Evolutionary conservation across 495 filamentous ascomycete species (phyloP), one percentile per base, ranked within the genome.

Genomic region (Copromyces sp.): DNA sequence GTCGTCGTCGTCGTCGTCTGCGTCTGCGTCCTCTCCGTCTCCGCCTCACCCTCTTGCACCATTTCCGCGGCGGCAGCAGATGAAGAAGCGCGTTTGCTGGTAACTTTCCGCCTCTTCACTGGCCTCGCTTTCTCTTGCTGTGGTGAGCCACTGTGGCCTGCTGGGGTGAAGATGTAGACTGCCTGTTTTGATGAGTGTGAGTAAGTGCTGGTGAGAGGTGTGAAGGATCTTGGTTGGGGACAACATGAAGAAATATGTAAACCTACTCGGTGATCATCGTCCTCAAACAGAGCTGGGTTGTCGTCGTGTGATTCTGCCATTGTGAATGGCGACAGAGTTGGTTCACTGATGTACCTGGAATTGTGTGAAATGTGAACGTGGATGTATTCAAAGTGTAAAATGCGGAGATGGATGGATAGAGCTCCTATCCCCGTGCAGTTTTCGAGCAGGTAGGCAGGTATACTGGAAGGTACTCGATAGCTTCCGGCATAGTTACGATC

Each of bases 111-210:
- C 69, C 89, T 84, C 78, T 95, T 94, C 68, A 86, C 78, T 40
- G 91, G 89, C 73, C 89, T 87, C 74, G 72, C 17, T 37, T 70
- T 70, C 4, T 29, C 69, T 35, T 44, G 24, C 40, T 83, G 83
- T 65, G 77, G 65, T 24, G 71, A 73, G 53, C 76, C 42, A 24
- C 72, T 69, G 72, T 84, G 81, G 68, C 81, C 79, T 16, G 53
- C 24, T 37, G 89, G 87, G 47, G 86, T 84, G 79, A 92, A 94
- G 74, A 94, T 83, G 79, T 92, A 94, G 70, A 91, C 89, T 41
- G 85, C 87, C 91, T 94, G 73, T 3, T 14, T 9, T 53, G 3
- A 53, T 2, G 39, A 17, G 39, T 42, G 39, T 70, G 12, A 71
- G 68, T 53, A 32, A 24, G 12, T 20, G 8, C 8, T n/a, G 2